A percentile compares a stretch with the other conserved stretches of the same genome.
Conservation (phyloP, 2,329 filamentous ascomycete species). For the Epichloe gansuensis region DNA sequence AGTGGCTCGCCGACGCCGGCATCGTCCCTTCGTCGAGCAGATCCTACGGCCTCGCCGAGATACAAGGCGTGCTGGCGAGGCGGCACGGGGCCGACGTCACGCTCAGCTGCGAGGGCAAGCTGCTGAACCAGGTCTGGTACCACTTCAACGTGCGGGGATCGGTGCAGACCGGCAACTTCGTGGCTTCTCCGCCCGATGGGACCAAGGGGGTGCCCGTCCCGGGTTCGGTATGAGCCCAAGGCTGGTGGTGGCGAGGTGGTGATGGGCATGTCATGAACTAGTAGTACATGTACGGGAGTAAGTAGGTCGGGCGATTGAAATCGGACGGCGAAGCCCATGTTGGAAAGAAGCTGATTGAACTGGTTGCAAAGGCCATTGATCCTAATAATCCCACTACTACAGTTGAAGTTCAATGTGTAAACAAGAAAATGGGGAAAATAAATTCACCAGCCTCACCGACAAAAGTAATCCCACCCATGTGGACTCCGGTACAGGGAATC, state of each 20-base stretch:
- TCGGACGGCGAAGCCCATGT: no score
- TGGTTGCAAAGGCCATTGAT: no score
- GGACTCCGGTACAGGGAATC: constrained; percentile 23
- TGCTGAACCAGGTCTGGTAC: constrained; percentile 45
- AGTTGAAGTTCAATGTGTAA: no score
- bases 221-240: constrained; percentile 46
- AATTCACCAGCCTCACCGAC: no score
- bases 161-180: constrained; percentile 47
- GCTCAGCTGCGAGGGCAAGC: constrained; percentile 39
- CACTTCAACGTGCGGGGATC: constrained; percentile 50
- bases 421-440: no score
- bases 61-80: constrained; percentile 44
- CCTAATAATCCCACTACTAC: no score
- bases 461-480: fast-evolving
- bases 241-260: not conserved
- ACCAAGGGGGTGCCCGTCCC: constrained; percentile 51
- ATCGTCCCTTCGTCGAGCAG: constrained; percentile 39
- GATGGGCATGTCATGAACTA: no score
- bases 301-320: no score
- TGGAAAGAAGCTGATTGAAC: no score
- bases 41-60: constrained; percentile 46
- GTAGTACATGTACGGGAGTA: no score
- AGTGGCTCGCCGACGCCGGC: constrained; percentile 47
- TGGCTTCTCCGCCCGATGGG: constrained; percentile 41
- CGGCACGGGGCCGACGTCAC: constrained; percentile 42